phyloP scores from a whole-genome alignment of 345 rosid species.

The Erysimum cheiranthoides region DNA sequence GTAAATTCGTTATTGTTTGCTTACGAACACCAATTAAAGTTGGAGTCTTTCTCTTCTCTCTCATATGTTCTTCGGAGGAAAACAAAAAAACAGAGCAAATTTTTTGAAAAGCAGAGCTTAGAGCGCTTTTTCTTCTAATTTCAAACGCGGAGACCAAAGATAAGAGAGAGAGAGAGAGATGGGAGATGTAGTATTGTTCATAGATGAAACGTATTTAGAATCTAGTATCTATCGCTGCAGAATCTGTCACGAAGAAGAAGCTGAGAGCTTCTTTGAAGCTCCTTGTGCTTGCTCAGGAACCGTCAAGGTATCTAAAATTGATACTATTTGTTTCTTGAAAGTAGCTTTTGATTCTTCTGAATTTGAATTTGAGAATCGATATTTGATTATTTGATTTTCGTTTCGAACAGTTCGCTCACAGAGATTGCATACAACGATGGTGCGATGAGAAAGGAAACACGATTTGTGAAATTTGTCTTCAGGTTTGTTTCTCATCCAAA shows the following conservation, averaged over 20 bases:
- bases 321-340: too few species aligned
- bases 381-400: background rate
- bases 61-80: background rate
- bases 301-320: slow-evolving; percentile 59
- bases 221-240: slow-evolving; percentile 52
- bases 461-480: slow-evolving; percentile 91
- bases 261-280: slow-evolving; percentile 80
- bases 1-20: background rate
- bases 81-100: slow-evolving; percentile 19
- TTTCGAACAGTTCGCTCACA: slow-evolving; percentile 48
- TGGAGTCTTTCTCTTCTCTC: slow-evolving; percentile 8
- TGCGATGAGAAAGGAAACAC: slow-evolving; percentile 96
- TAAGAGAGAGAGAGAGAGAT: slow-evolving; percentile 54
- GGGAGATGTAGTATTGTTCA: slow-evolving; percentile 64
- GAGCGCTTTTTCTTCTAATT: background rate
- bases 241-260: slow-evolving; percentile 87
- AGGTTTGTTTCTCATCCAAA: slow-evolving; percentile 52
- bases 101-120: slow-evolving; percentile 15
- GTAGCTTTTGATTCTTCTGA: too few species aligned
- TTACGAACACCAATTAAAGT: slow-evolving; percentile 24
- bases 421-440: slow-evolving; percentile 99
- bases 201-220: slow-evolving; percentile 53
- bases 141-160: slow-evolving; percentile 3
- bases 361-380: background rate
- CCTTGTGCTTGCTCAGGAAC: slow-evolving; percentile 98